phyloP scores from a whole-genome alignment of 2,329 filamentous ascomycete genomes.

The Biscogniauxia mediterranea region DNA sequence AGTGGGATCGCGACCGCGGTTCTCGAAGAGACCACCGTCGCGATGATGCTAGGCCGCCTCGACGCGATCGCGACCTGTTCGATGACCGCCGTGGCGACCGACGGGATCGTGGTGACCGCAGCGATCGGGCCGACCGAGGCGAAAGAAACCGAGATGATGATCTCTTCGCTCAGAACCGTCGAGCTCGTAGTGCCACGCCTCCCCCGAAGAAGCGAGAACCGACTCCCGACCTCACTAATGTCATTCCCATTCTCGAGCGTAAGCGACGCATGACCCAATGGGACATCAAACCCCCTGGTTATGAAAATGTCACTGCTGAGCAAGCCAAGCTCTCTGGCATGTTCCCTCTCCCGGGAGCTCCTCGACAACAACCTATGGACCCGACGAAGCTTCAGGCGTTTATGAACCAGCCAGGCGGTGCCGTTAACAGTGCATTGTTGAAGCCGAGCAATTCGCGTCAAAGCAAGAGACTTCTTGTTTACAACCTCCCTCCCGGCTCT shows the following conservation, averaged over 20 bases:
- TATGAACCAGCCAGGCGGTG: slow-evolving; percentile 81
- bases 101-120: slow-evolving; percentile 25
- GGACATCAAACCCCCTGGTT: slow-evolving; percentile 98
- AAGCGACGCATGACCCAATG: slow-evolving; percentile 95
- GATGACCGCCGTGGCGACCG: slow-evolving; percentile 54
- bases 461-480: slow-evolving; percentile 84
- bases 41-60: slow-evolving; percentile 54
- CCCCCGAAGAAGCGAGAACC: slow-evolving; percentile 90
- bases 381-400: slow-evolving; percentile 91
- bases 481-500: slow-evolving; percentile 73
- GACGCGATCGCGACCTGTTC: slow-evolving; percentile 58
- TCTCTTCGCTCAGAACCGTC: slow-evolving; percentile 49
- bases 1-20: slow-evolving; percentile 64
- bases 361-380: slow-evolving; percentile 92
- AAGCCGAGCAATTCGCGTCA: slow-evolving; percentile 93
- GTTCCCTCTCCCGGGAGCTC: slow-evolving; percentile 96
- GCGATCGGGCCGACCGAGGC: slow-evolving; percentile 37
- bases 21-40: slow-evolving; percentile 44
- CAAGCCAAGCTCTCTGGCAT: slow-evolving; percentile 98
- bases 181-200: slow-evolving; percentile 74
- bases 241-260: slow-evolving; percentile 78
- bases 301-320: slow-evolving; percentile 96
- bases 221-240: slow-evolving; percentile 88
- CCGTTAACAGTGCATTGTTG: slow-evolving; percentile 71
- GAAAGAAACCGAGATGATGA: slow-evolving; percentile 50